Percentiles rank a stretch among this genome's conserved stretches.
Conservation (phyloP, 2,329 filamentous ascomycete genomes). For the Apiospora malaysiana region DNA sequence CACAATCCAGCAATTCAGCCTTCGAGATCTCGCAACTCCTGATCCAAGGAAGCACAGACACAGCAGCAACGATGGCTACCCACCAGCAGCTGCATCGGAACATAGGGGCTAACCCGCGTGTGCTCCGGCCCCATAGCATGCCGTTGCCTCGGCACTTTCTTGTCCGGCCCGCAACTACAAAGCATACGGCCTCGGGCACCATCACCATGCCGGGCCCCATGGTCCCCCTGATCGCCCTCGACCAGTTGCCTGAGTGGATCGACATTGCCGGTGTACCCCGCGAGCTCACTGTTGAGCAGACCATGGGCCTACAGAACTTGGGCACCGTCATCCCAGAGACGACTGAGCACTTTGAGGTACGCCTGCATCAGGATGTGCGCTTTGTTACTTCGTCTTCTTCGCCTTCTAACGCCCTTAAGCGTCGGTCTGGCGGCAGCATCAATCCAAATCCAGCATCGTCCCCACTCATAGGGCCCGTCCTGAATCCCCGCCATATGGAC, state of each 20-base stretch:
- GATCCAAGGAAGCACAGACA: background rate
- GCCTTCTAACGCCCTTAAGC: background rate
- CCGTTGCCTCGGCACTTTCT: constrained; percentile 48
- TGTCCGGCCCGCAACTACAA: constrained; percentile 46
- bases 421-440: background rate
- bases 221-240: constrained; percentile 60
- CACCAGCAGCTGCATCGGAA: constrained; percentile 1
- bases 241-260: constrained; percentile 56
- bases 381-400: background rate
- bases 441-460: background rate
- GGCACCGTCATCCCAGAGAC: constrained; percentile 35
- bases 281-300: constrained; percentile 45
- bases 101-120: background rate
- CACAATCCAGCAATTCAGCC: background rate
- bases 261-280: constrained; percentile 51
- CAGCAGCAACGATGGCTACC: constrained; percentile 13
- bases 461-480: background rate
- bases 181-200: constrained; percentile 34
- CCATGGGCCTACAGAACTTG: constrained; percentile 45
- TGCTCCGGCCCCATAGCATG: background rate
- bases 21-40: background rate
- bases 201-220: constrained; percentile 41
- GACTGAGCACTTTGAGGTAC: constrained; percentile 36
- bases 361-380: constrained; percentile 28
- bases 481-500: background rate